Conservation (phyloP, 2,329 filamentous ascomycete species). For the Chaetothyriales sp. region DNA sequence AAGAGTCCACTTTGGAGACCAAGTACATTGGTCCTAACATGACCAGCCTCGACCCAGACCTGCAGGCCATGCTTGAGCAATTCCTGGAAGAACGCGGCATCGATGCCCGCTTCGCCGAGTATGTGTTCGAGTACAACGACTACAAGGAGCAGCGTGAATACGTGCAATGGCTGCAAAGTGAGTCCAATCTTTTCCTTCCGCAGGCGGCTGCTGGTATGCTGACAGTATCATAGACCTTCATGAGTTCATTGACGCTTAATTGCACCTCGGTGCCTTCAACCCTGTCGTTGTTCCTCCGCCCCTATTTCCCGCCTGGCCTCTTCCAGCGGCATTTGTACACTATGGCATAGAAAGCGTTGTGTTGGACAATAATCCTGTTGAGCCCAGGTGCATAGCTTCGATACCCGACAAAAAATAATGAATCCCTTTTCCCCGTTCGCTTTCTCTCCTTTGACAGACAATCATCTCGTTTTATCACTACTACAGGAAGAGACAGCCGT, state of each 20-base stretch:
- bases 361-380: background rate
- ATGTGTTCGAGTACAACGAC: slow-evolving; percentile 92
- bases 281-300: background rate
- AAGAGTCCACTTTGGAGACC: slow-evolving; percentile 24
- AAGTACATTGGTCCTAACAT: slow-evolving; percentile 87
- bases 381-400: background rate
- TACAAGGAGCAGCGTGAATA: slow-evolving; percentile 99
- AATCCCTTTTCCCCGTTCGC: background rate
- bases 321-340: background rate
- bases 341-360: background rate
- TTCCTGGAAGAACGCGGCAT: slow-evolving; percentile 92
- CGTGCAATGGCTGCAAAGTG: slow-evolving; percentile 66
- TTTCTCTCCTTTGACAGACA: background rate
- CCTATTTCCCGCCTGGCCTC: background rate
- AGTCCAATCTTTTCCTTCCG: slow-evolving; percentile 20
- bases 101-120: slow-evolving; percentile 69
- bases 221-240: slow-evolving; percentile 49
- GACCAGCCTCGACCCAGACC: slow-evolving; percentile 84
- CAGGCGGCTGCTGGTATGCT: slow-evolving; percentile 5
- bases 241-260: slow-evolving; percentile 60
- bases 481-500: too few species aligned
- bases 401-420: background rate
- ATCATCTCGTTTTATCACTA: background rate
- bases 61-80: slow-evolving; percentile 79
- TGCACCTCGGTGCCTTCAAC: background rate